Base-by-base conservation (phyloP, 1,284 basidiomycete genomes). In the Puccinia hordei region DNA sequence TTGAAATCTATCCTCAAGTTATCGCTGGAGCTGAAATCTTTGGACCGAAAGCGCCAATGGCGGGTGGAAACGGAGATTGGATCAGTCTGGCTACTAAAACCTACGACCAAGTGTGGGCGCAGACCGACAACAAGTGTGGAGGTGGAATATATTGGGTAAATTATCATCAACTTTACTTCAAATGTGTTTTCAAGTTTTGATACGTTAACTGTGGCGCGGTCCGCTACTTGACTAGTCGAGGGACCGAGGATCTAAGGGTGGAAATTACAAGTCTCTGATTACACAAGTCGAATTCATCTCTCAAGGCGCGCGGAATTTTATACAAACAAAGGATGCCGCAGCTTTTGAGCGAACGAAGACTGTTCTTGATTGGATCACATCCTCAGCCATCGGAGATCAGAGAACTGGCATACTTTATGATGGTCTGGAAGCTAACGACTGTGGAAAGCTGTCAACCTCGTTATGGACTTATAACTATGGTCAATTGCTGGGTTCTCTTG, bases 121-220 rank as follows among this genome's bases (percentile, higher is more conserved):
- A 77, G 49, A 38, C 30, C 8, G 75, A 77, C 57, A 30, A 55
- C 44, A 77, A 77, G 53, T 77, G 75, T 38, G 61, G 63, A 9
- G 75, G 75, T 15, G 75, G 75, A 27, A 77, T 77, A 24, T 77
- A 77, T 46, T 77, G 75, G 75, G 75, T 77, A 46, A 19, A 44
- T 41, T 10, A 33, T 13, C 33, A 9, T 27, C 8, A 27, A 38
- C 19, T 44, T 59, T 55, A 57, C 24, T 13, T 63, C 19, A 8
- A 3, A 15, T 24, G 33, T 46, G 24, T 49, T 69, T 49, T 2
- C 13, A 3, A 9, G 24, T 61, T 27, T 73, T 30, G 24, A 55
- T 27, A 61, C 17, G 35, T 33, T 27, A 38, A 35, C n/a, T 38
- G 15, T 17, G 10, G 17, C 13, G n/a, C 13, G n/a, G 17, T 4